Conservation (phyloP, 495 filamentous ascomycete genomes). For the Tuber indicum region DNA sequence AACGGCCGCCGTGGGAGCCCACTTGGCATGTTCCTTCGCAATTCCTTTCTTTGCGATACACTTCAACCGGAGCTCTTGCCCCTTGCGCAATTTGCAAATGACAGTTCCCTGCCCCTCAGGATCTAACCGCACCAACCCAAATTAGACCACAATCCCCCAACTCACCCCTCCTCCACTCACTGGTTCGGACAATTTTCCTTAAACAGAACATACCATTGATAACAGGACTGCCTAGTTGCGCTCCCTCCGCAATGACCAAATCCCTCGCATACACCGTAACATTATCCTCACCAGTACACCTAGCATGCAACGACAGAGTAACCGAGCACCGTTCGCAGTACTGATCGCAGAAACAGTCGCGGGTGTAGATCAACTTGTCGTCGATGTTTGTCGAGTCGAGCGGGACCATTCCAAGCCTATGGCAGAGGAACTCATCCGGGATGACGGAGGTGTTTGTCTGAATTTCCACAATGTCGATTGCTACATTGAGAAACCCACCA, state of each 20-base stretch:
- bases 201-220: conserved; percentile 48
- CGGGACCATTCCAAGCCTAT: conserved; percentile 87
- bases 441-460: conserved; percentile 89
- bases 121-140: conserved; percentile 48
- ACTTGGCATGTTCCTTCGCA: conserved; percentile 97
- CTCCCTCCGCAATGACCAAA: conserved; percentile 56
- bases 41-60: conserved; percentile 98
- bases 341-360: conserved; percentile 92
- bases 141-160: conserved; percentile 4
- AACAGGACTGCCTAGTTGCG: conserved; percentile 72
- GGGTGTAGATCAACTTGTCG: conserved; percentile 71
- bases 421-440: conserved; percentile 89
- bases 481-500: conserved; percentile 38
- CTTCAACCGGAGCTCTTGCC: conserved; percentile 78
- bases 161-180: conserved; percentile 8
- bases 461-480: conserved; percentile 90
- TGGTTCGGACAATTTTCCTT: neutral
- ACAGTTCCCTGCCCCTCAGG: conserved; percentile 69
- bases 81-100: conserved; percentile 80
- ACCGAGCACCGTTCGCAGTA: conserved; percentile 88
- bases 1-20: conserved; percentile 83
- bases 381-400: conserved; percentile 79
- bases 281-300: conserved; percentile 70
- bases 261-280: conserved; percentile 90
- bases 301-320: conserved; percentile 69